Percentiles rank a stretch among this genome's conserved stretches.
phyloP scores from a whole-genome alignment of 345 rosid genomes.

The Tarenaya hassleriana region DNA sequence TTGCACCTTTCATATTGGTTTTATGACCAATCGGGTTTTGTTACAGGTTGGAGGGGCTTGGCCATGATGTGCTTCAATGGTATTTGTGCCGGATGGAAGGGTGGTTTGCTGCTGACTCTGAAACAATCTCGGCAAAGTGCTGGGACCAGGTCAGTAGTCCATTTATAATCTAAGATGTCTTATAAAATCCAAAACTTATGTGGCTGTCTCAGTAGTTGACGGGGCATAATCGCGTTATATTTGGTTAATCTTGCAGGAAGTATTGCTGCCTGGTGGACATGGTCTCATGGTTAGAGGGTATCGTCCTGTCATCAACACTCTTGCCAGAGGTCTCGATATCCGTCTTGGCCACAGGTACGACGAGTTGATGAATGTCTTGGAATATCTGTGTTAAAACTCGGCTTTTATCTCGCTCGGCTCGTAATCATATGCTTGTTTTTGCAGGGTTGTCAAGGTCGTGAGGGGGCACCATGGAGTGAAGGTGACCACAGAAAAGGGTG shows the following conservation, averaged over 20 bases:
- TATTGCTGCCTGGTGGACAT: constrained; percentile 88
- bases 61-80: constrained; percentile 89
- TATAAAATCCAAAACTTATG: too few species aligned
- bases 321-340: constrained; percentile 89
- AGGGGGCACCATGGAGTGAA: constrained; percentile 71
- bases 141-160: constrained; percentile 70
- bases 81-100: constrained; percentile 98
- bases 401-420: constrained; percentile 6
- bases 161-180: too few species aligned
- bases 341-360: constrained; percentile 69
- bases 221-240: not conserved
- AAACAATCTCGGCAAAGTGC: constrained; percentile 73
- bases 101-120: constrained; percentile 99
- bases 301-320: constrained; percentile 88
- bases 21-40: constrained; percentile 2
- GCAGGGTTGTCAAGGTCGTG: constrained; percentile 60
- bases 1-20: constrained; percentile 6
- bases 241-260: constrained; percentile 50
- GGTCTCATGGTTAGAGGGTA: constrained; percentile 98
- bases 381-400: not conserved
- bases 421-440: constrained; percentile 2
- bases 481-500: constrained; percentile 69
- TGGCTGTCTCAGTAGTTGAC: constrained; percentile 5
- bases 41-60: constrained; percentile 68
- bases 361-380: not conserved